Evolutionary conservation across 805 yeast genomes (phyloP).

Genomic region (Lipomyces kockii): DNA sequence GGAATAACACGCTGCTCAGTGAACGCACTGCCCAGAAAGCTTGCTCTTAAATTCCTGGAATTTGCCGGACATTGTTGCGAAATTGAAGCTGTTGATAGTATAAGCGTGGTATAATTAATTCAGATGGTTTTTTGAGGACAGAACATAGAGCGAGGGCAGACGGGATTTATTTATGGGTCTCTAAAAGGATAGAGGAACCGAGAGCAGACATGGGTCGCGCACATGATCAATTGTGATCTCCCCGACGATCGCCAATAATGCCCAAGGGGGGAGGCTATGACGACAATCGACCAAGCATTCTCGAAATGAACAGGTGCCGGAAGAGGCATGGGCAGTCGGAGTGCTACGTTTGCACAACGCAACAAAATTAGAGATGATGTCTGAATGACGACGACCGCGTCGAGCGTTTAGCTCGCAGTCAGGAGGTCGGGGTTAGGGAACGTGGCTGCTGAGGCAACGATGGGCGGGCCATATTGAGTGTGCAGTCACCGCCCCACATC

Average conservation of each 20-base stretch:
- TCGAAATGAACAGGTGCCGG: not conserved
- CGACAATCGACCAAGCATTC: conserved; percentile 6
- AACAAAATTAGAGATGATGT: not conserved
- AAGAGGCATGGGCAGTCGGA: not conserved
- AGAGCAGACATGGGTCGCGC: not conserved
- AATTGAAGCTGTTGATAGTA: not conserved
- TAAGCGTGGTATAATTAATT: not conserved
- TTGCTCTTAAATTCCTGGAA: conserved; percentile 22
- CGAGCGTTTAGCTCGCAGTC: not conserved
- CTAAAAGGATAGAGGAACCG: not conserved
- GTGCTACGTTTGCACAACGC: not conserved
- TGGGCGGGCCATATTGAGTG: not conserved
- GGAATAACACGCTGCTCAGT: not conserved
- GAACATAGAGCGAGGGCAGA: not conserved
- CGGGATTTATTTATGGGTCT: not conserved
- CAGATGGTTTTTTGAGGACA: not conserved
- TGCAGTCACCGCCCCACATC: not conserved
- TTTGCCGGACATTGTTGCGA: conserved; percentile 17
- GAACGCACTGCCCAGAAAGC: conserved; percentile 21
- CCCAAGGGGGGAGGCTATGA: not conserved
- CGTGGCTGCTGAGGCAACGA: not conserved
- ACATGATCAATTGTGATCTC: not conserved
- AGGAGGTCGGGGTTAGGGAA: not conserved
- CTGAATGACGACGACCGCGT: not conserved
- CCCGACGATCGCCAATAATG: not conserved